A percentile compares a stretch with the other conserved stretches of the same genome.
Evolutionary conservation across 768 basidiomycete genomes (phyloP).

Genomic region (Galerina sulciceps): DNA sequence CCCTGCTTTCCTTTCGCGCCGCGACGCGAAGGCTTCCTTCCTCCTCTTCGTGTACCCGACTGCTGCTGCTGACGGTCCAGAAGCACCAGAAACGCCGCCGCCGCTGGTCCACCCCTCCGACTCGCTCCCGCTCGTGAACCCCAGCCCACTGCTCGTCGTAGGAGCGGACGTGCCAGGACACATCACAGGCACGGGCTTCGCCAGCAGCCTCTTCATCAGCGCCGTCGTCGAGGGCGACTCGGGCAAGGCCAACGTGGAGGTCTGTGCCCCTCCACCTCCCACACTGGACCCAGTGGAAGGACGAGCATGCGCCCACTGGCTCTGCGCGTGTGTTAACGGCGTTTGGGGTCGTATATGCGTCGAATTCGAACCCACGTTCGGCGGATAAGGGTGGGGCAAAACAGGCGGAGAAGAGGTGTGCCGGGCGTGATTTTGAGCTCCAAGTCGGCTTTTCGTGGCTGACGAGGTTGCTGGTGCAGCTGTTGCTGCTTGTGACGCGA

Average conservation of each 20-base stretch:
- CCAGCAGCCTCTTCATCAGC: conserved; percentile 39
- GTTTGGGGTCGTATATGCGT: neutral
- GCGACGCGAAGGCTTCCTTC: neutral
- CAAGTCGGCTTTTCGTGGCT: neutral
- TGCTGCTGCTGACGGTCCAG: neutral
- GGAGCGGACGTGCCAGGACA: neutral
- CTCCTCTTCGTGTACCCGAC: neutral
- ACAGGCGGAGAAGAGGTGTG: neutral
- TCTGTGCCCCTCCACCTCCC: too few species aligned
- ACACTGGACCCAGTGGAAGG: neutral
- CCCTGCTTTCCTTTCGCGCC: neutral
- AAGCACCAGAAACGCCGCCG: neutral
- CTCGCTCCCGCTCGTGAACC: conserved; percentile 15
- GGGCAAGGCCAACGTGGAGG: conserved; percentile 4
- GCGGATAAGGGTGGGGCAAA: conserved; percentile 1
- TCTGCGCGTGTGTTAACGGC: conserved; percentile 7
- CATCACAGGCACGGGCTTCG: conserved; percentile 29
- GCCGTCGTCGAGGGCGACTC: conserved; percentile 18
- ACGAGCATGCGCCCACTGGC: neutral
- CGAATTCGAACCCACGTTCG: neutral
- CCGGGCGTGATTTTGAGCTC: neutral
- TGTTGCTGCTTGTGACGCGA: neutral
- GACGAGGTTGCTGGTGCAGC: too few species aligned
- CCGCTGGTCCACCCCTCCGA: conserved; percentile 9
- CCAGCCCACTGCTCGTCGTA: neutral